Conservation (phyloP, 345 rosid species). For the Rubroshorea leprosula region DNA sequence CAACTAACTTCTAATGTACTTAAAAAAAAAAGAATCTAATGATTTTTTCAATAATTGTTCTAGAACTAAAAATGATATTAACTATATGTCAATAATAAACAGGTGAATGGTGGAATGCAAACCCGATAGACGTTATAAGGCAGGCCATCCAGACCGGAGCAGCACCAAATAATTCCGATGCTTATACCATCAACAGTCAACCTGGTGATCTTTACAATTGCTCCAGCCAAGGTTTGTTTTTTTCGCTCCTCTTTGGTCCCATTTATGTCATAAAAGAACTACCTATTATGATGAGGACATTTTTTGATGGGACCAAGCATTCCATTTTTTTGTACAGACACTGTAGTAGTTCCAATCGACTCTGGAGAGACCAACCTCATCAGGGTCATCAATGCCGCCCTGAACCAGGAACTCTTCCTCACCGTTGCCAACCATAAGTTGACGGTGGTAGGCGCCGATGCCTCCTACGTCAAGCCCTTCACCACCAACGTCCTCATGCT, state of each 20-base stretch:
- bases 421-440: constrained; percentile 68
- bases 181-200: constrained; percentile 86
- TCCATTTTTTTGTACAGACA: constrained; percentile 45
- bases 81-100: constrained; percentile 11
- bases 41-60: background rate
- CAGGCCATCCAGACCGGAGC: constrained; percentile 74
- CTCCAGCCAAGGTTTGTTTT: constrained; percentile 55
- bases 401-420: constrained; percentile 85
- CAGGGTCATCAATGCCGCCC: constrained; percentile 72
- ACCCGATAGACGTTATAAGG: constrained; percentile 73
- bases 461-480: constrained; percentile 73
- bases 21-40: no score
- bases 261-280: no score
- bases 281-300: background rate
- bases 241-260: no score
- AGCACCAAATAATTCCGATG: constrained; percentile 69
- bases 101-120: constrained; percentile 98
- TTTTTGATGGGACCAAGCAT: no score
- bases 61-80: no score
- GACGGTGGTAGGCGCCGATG: constrained; percentile 91
- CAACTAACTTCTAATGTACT: no score
- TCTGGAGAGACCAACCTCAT: constrained; percentile 75
- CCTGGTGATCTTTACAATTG: constrained; percentile 93
- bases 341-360: constrained; percentile 55
- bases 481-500: constrained; percentile 71